Base-by-base conservation (phyloP, 1,139 yeast species). In the Petasospora fabianii region DNA sequence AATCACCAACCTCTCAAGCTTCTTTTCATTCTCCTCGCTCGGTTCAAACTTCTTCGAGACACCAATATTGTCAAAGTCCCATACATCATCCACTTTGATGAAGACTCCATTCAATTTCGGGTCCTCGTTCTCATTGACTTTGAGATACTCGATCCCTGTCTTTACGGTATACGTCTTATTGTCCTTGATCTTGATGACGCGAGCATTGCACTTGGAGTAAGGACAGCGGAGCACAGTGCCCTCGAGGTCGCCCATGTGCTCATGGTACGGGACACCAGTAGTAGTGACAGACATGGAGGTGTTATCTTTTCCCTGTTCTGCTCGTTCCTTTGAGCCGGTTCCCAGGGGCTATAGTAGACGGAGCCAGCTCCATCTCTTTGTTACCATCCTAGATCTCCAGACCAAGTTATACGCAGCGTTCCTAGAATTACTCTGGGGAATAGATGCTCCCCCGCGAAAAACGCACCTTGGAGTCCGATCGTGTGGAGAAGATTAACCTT, bases 21-120 rank as follows among this genome's bases (percentile, higher is more conserved):
- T 43, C 4, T 27, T 24, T 3, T 51, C 46, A 1, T 42, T 35
- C 9, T 40, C 47, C 4, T 48, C 50, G 7, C 40, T 49, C 35
- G 47, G 50, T 34, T 53, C 41, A 30, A 60, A 50, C 10, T 51
- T 49, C 55, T 70, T 66, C 2, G 88, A 80, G 3, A 83, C 92
- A 1, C 87, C 90, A 33, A 83, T 73, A 53, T 83, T 83, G 49
- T 82, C 90, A 51, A 83, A 83, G 48, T 77, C 83, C 90, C 90
- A 83, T 43, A 79, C 77, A 50, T 82, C 85, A 4, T 62, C 54
- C 2, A 80, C 58, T 22, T 60, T 53, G 39, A 65, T 63, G 49
- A 73, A 77, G 30, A 6, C 43, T 7, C 10, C 43, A 18, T 44
- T 41, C 5, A 19, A 19, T 8, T 32, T 24, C 4, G 19, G 30